Conservation (phyloP, 1,139 yeast species). For the Blastobotrys illinoisensis region DNA sequence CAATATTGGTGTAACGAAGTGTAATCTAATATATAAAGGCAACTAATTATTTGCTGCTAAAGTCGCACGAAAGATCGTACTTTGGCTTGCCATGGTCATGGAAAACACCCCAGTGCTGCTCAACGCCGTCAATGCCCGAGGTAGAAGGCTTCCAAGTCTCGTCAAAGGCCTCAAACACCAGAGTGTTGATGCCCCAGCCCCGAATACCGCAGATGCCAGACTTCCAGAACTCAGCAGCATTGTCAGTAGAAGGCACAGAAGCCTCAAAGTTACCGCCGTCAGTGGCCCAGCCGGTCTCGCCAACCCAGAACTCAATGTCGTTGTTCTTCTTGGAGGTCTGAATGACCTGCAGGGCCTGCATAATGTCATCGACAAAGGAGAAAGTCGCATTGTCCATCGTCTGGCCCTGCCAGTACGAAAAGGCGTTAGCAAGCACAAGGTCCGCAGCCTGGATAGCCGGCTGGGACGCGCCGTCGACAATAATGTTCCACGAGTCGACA, state of each 20-base stretch:
- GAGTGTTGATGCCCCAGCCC: constrained; percentile 91
- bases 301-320: constrained; percentile 86
- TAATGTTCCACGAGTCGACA: constrained; percentile 92
- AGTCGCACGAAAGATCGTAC: constrained; percentile 24
- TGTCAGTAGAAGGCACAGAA: constrained; percentile 53
- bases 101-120: constrained; percentile 91
- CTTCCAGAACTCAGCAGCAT: constrained; percentile 79
- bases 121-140: constrained; percentile 76
- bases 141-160: constrained; percentile 94
- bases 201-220: constrained; percentile 86
- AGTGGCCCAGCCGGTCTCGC: constrained; percentile 99
- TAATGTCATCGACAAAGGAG: constrained; percentile 91
- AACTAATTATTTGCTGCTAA: constrained; percentile 12
- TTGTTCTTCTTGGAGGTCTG: constrained; percentile 82
- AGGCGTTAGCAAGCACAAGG: constrained; percentile 85
- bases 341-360: constrained; percentile 88
- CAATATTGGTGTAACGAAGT: no score
- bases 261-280: constrained; percentile 64
- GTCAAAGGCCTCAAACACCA: constrained; percentile 90
- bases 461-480: constrained; percentile 68
- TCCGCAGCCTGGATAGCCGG: constrained; percentile 77
- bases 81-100: constrained; percentile 42
- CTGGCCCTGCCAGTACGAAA: constrained; percentile 99
- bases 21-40: no score
- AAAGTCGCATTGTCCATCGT: constrained; percentile 71